Evolutionary conservation across 768 basidiomycete genomes (phyloP), one percentile per base, ranked within the genome.

Genomic region (Mycena kentingensis): DNA sequence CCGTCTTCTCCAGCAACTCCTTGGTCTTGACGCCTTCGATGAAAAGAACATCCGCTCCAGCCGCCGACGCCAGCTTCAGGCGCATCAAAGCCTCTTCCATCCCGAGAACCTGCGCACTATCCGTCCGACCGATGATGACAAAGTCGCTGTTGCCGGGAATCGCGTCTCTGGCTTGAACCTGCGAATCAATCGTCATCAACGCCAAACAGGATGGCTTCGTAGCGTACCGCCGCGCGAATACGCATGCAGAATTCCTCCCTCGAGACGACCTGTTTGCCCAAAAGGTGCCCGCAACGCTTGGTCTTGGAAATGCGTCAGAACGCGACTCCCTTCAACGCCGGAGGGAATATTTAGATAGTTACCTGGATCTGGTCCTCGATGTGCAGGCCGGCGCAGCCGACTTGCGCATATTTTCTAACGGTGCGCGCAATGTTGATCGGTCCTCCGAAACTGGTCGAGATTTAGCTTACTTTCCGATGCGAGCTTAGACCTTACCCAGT

Each of bases 11-110:
- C 13, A 89, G 75, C 22, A 86, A 78, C 37, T 86, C 82, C 39
- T 82, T 77, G 2, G 81, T 85, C 67, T 81, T 81, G 26, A 89
- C 87, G 35, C 88, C 88, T 65, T 90, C 87, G 31, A 89, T 88
- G 69, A 90, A 90, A 67, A 86, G 89, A 13, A 87, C 87, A 62
- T 90, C 88, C 0, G 88, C 87, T 25, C 88, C 88, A 11, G 79
- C 84, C 52, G 84, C 84, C 1, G 85, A 79, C 8, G 88, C 88
- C 21, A 89, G 76, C 66, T 84, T 81, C 52, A 89, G 73, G 26
- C 88, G 80, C 8, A 62, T 69, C 44, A 88, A 51, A 0, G 87
- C 87, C 68, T 89, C 88, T 22, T 89, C 86, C 86, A 88, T 88
- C 24, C 87, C 88, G 25, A 87, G 74, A 5, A 85, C 85, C 63